Percentiles rank a stretch among this genome's conserved stretches.
Evolutionary conservation across 2,329 filamentous ascomycete species (phyloP).

Genomic region (Diaporthe vexans): DNA sequence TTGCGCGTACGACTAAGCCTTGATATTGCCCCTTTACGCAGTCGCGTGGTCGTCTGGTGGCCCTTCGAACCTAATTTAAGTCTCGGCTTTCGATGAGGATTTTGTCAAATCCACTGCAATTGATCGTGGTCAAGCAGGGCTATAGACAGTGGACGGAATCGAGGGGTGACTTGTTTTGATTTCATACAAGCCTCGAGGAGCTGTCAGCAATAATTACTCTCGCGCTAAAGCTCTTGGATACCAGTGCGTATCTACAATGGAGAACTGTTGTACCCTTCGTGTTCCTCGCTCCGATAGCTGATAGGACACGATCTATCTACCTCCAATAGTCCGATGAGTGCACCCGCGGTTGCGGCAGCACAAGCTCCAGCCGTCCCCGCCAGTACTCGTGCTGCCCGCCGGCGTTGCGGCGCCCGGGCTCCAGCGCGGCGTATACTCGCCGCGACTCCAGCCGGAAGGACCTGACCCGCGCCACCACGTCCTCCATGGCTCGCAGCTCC

Average conservation of each 20-base stretch:
- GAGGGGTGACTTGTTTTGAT: too few relatives aligned
- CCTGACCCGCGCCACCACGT: conserved; percentile 60
- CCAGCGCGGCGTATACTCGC: conserved; percentile 46
- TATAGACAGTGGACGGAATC: too few relatives aligned
- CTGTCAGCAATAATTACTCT: background rate
- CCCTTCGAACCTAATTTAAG: background rate
- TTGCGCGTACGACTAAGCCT: conserved; percentile 3
- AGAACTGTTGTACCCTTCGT: too few relatives aligned
- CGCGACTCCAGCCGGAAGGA: conserved; percentile 53
- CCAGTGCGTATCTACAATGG: too few relatives aligned
- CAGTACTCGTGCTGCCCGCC: conserved; percentile 55
- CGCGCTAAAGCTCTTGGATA: background rate
- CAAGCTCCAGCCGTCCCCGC: conserved; percentile 55
- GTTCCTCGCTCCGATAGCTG: background rate
- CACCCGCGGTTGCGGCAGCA: conserved; percentile 8
- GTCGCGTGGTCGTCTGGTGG: background rate
- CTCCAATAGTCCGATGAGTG: conserved; percentile 40
- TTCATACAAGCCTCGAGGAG: background rate
- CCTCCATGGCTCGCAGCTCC: conserved; percentile 56
- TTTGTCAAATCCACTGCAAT: background rate
- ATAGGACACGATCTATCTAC: background rate
- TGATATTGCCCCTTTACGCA: background rate
- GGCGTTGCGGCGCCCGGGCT: conserved; percentile 35
- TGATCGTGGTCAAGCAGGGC: background rate
- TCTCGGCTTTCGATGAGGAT: background rate